A percentile compares a stretch with the other conserved stretches of the same genome.
Conservation (phyloP, 306 rosid species). For the Pyrus communis region DNA sequence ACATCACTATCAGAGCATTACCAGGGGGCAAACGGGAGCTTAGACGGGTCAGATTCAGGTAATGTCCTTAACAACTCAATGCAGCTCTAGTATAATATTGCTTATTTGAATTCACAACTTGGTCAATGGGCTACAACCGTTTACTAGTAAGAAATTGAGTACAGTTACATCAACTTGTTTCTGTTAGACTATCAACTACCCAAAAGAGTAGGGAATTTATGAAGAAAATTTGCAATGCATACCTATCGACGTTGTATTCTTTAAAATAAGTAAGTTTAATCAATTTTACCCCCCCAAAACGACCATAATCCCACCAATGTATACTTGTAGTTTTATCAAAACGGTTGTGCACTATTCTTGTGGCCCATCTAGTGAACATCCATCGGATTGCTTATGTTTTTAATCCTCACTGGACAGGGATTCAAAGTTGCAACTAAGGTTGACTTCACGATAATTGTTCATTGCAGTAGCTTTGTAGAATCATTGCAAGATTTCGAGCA, state of each 20-base stretch:
- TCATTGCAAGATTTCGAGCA: neutral
- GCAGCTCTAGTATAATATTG: neutral
- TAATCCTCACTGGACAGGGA: too few species aligned
- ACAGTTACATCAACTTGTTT: neutral
- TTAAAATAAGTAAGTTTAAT: neutral
- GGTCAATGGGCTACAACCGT: neutral
- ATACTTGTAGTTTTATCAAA: neutral
- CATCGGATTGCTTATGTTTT: neutral
- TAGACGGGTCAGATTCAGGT: constrained; percentile 96
- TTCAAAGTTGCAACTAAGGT: neutral
- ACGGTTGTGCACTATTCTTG: neutral
- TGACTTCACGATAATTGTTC: neutral
- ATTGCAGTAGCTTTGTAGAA: neutral
- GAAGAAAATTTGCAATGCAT: neutral
- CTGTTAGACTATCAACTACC: neutral
- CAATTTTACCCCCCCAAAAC: neutral
- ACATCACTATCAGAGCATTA: constrained; percentile 79
- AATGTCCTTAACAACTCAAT: constrained; percentile 1
- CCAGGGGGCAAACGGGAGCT: constrained; percentile 88
- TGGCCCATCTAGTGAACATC: neutral
- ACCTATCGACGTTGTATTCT: neutral
- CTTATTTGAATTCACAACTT: neutral
- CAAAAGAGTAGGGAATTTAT: neutral
- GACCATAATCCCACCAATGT: neutral
- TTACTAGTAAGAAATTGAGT: neutral